Conservation (phyloP, 192 early-diverging fungal genomes). For the Spinellus fusiger region DNA sequence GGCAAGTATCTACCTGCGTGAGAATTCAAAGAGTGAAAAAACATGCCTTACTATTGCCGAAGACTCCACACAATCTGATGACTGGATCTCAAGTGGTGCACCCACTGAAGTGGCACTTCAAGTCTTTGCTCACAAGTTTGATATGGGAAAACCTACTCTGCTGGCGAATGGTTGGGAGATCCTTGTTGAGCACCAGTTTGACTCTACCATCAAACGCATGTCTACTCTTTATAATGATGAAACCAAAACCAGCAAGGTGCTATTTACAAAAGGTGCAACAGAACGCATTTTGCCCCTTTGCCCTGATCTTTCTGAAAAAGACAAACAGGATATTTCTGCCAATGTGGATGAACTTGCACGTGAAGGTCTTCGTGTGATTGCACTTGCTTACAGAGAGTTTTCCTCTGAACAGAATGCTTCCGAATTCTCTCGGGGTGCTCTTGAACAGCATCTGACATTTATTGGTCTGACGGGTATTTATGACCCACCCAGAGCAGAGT, state of each 20-base stretch:
- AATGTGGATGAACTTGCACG: conserved; percentile 63
- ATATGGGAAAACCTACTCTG: conserved; percentile 68
- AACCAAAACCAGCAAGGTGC: conserved; percentile 12
- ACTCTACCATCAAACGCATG: conserved; percentile 87
- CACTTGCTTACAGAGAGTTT: conserved; percentile 62
- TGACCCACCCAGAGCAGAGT: conserved; percentile 85
- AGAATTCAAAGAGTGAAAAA: not conserved
- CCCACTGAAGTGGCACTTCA: conserved; percentile 92
- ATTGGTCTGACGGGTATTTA: conserved; percentile 88
- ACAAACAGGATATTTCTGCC: conserved; percentile 39
- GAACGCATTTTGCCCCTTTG: conserved; percentile 79
- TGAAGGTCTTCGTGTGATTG: conserved; percentile 79
- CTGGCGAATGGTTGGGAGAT: conserved; percentile 39
- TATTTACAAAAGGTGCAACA: conserved; percentile 88
- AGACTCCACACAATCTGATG: conserved; percentile 23
- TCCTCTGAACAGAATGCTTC: conserved; percentile 16
- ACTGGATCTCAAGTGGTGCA: conserved; percentile 79
- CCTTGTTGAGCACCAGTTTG: conserved; percentile 61
- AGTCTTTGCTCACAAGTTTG: conserved; percentile 76
- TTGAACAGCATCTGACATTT: conserved; percentile 69
- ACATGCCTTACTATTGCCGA: not conserved
- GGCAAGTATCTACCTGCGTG: conserved; percentile 49
- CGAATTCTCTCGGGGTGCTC: conserved; percentile 39
- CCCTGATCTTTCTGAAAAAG: conserved; percentile 35
- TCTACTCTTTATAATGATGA: conserved; percentile 60